These are phyloP conservation scores for Corylus avellana DNA, from an alignment of 306 rosid genomes.

Conservation along the genomic window DNA sequence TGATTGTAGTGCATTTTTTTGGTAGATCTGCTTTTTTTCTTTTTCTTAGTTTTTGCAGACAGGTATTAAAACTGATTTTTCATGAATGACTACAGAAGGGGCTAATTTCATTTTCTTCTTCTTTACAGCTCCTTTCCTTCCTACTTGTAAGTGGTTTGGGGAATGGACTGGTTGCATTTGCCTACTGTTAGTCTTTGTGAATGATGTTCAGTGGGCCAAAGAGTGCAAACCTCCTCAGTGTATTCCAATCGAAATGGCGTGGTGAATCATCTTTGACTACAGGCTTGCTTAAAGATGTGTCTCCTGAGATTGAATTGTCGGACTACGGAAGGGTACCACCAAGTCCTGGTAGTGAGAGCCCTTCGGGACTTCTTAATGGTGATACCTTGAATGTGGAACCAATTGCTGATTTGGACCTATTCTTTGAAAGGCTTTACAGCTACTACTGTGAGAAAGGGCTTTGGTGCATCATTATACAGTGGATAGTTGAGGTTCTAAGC, in stretches of 20 bases:
- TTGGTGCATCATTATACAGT: slow-evolving; percentile 82
- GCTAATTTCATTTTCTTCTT: slow-evolving; percentile 24
- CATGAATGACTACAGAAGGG: slow-evolving; percentile 10
- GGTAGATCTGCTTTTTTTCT: neutral
- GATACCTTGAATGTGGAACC: slow-evolving; percentile 74
- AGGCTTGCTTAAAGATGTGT: slow-evolving; percentile 56
- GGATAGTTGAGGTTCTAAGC: slow-evolving; percentile 92
- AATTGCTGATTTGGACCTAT: slow-evolving; percentile 89
- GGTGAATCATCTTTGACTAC: slow-evolving; percentile 59
- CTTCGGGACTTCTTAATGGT: slow-evolving; percentile 81
- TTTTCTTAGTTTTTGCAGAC: neutral
- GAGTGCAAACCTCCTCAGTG: slow-evolving; percentile 37
- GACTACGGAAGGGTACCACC: slow-evolving; percentile 59
- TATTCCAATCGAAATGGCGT: slow-evolving; percentile 58
- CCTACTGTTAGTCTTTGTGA: slow-evolving; percentile 54
- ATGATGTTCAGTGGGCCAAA: slow-evolving; percentile 77
- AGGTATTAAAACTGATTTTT: neutral
- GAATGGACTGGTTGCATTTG: slow-evolving; percentile 68
- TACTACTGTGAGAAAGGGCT: slow-evolving; percentile 95
- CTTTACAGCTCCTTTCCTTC: slow-evolving; percentile 36
- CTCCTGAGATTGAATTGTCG: slow-evolving; percentile 78
- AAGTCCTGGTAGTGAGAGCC: slow-evolving; percentile 82
- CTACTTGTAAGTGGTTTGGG: slow-evolving; percentile 41
- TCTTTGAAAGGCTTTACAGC: slow-evolving; percentile 86
- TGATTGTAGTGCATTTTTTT: neutral